phyloP scores from a whole-genome alignment of 371 early-diverging fungal genomes.

The Apophysomyces trapeziformis region DNA sequence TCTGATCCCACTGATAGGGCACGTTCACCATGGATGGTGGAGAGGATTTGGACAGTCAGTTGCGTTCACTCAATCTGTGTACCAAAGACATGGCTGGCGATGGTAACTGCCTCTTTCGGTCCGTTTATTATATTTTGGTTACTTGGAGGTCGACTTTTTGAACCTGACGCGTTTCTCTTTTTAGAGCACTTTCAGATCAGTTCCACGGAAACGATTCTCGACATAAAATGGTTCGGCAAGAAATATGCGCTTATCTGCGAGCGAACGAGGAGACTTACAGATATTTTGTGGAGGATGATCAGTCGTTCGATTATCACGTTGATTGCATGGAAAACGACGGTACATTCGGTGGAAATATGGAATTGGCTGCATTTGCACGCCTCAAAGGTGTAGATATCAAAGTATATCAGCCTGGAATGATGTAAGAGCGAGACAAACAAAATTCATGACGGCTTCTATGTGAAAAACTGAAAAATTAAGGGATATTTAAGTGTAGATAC shows the following conservation, averaged over 20 bases:
- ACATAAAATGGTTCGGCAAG: constrained; percentile 62
- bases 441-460: no score
- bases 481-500: constrained; percentile 43
- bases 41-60: constrained; percentile 34
- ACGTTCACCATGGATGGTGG: constrained; percentile 4
- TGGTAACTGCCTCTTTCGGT: constrained; percentile 86
- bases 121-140: constrained; percentile 11
- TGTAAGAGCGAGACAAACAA: constrained; percentile 30
- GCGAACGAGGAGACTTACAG: constrained; percentile 68
- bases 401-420: constrained; percentile 80
- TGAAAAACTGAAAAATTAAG: no score
- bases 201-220: constrained; percentile 60
- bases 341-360: constrained; percentile 84
- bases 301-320: constrained; percentile 68
- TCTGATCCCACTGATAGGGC: neutral
- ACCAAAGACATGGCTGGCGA: constrained; percentile 81
- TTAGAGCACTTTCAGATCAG: constrained; percentile 78
- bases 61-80: constrained; percentile 54
- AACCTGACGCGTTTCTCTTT: constrained; percentile 6
- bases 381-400: constrained; percentile 67
- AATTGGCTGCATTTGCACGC: constrained; percentile 83
- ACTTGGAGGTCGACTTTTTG: neutral
- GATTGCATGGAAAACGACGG: constrained; percentile 74
- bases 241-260: constrained; percentile 69
- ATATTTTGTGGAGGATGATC: constrained; percentile 74